phyloP scores from a whole-genome alignment of 345 rosid genomes.

The Stellera chamaejasme region DNA sequence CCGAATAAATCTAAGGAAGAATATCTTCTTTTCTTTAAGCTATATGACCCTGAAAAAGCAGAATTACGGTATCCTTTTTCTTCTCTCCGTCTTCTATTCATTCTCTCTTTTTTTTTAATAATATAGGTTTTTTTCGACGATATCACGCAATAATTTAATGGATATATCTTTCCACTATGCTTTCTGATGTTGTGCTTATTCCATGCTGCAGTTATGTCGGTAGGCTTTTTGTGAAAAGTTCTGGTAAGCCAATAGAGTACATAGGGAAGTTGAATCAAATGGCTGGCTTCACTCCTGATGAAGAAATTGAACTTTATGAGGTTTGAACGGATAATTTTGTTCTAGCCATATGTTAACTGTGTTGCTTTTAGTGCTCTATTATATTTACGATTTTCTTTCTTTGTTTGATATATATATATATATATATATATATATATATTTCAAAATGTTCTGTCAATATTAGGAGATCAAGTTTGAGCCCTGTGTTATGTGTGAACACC shows the following conservation, averaged over 20 bases:
- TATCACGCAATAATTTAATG: background rate
- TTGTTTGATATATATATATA: too few species aligned
- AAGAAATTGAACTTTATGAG: slow-evolving; percentile 89
- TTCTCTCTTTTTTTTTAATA: background rate
- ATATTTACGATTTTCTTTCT: too few species aligned
- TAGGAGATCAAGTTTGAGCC: slow-evolving; percentile 98
- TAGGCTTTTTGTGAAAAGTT: slow-evolving; percentile 72
- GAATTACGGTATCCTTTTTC: slow-evolving; percentile 53
- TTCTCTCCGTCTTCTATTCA: slow-evolving; percentile 1
- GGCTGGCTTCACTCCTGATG: slow-evolving; percentile 89
- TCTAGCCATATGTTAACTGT: too few species aligned
- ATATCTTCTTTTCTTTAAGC: slow-evolving; percentile 85
- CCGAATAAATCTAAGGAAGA: slow-evolving; percentile 71
- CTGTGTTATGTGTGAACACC: slow-evolving; percentile 82
- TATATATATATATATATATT: too few species aligned
- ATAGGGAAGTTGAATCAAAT: slow-evolving; percentile 63
- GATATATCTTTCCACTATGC: background rate
- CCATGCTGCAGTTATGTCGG: slow-evolving; percentile 60
- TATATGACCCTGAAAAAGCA: slow-evolving; percentile 71
- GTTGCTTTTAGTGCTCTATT: too few species aligned
- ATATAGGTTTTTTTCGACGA: too few species aligned
- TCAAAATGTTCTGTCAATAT: slow-evolving; percentile 5
- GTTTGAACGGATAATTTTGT: slow-evolving; percentile 22
- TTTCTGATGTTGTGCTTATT: slow-evolving; percentile 16
- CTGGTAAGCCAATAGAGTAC: slow-evolving; percentile 74